These are phyloP conservation scores for Gentiana dahurica DNA, from an alignment of 257 asterid species.

Conservation along the genomic window DNA sequence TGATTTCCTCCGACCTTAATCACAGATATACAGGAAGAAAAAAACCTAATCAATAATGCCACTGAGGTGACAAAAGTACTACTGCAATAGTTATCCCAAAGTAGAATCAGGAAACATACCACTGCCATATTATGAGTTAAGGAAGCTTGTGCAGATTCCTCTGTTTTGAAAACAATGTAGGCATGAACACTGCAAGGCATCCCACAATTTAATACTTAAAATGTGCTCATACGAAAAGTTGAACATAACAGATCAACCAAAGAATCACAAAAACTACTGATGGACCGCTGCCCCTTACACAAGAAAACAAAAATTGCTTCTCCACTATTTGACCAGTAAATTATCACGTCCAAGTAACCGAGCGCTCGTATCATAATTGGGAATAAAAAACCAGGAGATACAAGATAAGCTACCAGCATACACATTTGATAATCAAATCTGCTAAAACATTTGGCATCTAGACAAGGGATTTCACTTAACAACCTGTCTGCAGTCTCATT, in stretches of 20 bases:
- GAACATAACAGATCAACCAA: constrained; percentile 1
- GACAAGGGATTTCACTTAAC: no score
- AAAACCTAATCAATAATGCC: not conserved
- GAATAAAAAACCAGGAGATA: no score
- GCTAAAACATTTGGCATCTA: no score
- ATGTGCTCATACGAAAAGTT: not conserved
- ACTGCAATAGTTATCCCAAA: not conserved
- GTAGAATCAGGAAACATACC: constrained; percentile 30
- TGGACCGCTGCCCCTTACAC: no score
- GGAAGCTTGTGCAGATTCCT: constrained; percentile 82
- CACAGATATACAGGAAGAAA: not conserved
- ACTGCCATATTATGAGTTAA: constrained; percentile 87
- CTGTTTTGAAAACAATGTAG: constrained; percentile 72
- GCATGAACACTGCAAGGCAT: constrained; percentile 71
- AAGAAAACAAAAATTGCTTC: no score
- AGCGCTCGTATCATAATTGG: no score
- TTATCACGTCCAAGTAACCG: no score
- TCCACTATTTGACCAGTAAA: no score
- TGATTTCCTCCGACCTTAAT: constrained; percentile 81
- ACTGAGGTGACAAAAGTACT: not conserved
- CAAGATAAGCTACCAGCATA: no score
- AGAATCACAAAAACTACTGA: constrained; percentile 1
- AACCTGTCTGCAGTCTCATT: constrained; percentile 78
- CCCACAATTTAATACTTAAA: not conserved
- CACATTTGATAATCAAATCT: no score